Percentiles rank a stretch among this genome's conserved stretches.
phyloP scores from a whole-genome alignment of 768 basidiomycete genomes.

The Russula dissimulans region DNA sequence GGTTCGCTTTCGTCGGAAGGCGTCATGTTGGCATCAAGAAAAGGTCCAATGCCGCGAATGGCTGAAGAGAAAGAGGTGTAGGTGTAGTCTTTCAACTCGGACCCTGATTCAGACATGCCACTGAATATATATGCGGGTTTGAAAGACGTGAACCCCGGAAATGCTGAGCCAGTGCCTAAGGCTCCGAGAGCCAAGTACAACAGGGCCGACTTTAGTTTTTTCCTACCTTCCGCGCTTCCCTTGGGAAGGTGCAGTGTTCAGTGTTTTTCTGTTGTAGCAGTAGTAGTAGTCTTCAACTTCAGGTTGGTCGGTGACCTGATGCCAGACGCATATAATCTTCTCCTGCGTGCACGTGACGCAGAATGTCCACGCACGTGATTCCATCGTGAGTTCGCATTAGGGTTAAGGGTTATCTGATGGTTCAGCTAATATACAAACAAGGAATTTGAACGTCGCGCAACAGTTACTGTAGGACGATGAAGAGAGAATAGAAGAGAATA shows the following conservation, averaged over 20 bases:
- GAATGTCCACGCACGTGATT: too few species aligned
- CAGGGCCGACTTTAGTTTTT: too few species aligned
- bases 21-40: neutral
- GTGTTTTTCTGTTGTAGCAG: too few species aligned
- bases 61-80: neutral
- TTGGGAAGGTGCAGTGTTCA: too few species aligned
- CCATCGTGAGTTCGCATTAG: neutral
- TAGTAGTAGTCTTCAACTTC: too few species aligned
- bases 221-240: too few species aligned
- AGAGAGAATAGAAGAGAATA: neutral
- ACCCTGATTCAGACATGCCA: neutral
- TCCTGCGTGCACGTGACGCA: too few species aligned
- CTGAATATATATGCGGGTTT: neutral
- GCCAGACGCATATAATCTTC: too few species aligned
- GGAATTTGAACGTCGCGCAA: neutral
- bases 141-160: neutral
- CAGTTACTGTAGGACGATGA: neutral
- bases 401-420: neutral
- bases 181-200: too few species aligned
- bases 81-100: neutral
- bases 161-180: too few species aligned
- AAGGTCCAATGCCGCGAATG: neutral
- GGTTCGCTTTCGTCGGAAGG: neutral
- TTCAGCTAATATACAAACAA: constrained; percentile 7
- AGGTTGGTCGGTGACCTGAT: too few species aligned